phyloP scores from a whole-genome alignment of 192 early-diverging fungal species.

The Chytriomyces sp. region DNA sequence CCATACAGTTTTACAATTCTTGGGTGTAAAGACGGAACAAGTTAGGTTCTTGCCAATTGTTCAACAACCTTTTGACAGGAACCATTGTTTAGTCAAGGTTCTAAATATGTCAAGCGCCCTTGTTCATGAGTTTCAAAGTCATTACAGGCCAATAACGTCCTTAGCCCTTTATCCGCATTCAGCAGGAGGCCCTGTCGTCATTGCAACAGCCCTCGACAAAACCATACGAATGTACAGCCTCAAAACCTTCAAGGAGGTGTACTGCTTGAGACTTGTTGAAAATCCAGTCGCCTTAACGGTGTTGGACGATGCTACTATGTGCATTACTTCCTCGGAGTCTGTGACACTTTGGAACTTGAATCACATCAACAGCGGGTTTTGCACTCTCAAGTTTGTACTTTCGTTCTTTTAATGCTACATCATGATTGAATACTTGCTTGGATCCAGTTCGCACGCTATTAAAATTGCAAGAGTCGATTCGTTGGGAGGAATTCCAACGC shows the following conservation, averaged over 20 bases:
- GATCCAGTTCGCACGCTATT: slow-evolving; percentile 34
- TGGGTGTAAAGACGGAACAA: slow-evolving; percentile 49
- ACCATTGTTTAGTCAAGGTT: slow-evolving; percentile 49
- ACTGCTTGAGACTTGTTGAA: slow-evolving; percentile 48
- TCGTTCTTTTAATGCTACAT: neutral
- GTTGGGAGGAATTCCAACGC: slow-evolving; percentile 13
- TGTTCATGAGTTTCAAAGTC: slow-evolving; percentile 52
- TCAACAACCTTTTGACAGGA: no score
- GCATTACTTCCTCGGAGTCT: slow-evolving; percentile 34
- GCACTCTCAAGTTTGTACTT: slow-evolving; percentile 42
- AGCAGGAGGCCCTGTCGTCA: slow-evolving; percentile 43
- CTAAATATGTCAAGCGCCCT: slow-evolving; percentile 40
- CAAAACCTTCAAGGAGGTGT: slow-evolving; percentile 51
- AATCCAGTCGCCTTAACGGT: slow-evolving; percentile 41
- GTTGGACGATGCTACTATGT: slow-evolving; percentile 47
- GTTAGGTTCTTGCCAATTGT: slow-evolving; percentile 19
- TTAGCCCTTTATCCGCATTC: slow-evolving; percentile 44
- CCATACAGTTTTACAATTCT: slow-evolving; percentile 51
- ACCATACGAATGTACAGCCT: slow-evolving; percentile 52
- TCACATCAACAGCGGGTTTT: slow-evolving; percentile 54
- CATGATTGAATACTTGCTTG: no score
- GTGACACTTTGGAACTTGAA: slow-evolving; percentile 51
- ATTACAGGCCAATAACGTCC: slow-evolving; percentile 48
- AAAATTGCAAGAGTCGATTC: slow-evolving; percentile 31
- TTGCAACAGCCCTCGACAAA: slow-evolving; percentile 47